These are phyloP conservation scores for Alnus rubra DNA, from an alignment of 306 rosid species.

Conservation along the genomic window DNA sequence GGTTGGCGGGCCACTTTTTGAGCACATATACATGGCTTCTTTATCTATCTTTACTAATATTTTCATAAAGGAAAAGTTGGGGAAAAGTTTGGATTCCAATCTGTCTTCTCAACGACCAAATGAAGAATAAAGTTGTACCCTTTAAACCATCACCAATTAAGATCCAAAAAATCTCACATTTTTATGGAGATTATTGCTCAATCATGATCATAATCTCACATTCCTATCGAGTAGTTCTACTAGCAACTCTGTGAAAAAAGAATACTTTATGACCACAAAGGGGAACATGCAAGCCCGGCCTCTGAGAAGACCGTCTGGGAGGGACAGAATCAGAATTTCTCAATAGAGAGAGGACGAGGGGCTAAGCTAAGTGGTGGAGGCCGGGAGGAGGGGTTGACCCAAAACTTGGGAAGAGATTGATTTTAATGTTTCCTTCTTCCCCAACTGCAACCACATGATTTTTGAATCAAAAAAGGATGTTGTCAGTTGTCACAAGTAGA, in stretches of 20 bases:
- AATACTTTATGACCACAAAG: too few species aligned
- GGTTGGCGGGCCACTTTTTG: slow-evolving; percentile 12
- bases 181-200: slow-evolving; percentile 23
- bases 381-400: slow-evolving; percentile 18
- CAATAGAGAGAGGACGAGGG: too few species aligned
- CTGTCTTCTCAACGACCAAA: background rate
- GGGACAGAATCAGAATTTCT: too few species aligned
- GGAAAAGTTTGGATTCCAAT: slow-evolving; percentile 12
- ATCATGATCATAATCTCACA: slow-evolving; percentile 18
- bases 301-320: too few species aligned
- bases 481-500: slow-evolving; percentile 27
- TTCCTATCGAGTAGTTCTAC: background rate
- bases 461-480: slow-evolving; percentile 36
- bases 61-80: slow-evolving; percentile 22
- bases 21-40: background rate
- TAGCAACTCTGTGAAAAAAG: too few species aligned
- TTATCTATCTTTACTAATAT: background rate
- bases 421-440: slow-evolving; percentile 31
- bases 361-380: background rate
- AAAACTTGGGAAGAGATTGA: slow-evolving; percentile 29
- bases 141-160: background rate
- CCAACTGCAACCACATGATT: slow-evolving; percentile 58
- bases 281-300: too few species aligned
- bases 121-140: background rate
- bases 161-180: background rate